Evolutionary conservation across 768 basidiomycete species (phyloP).

Genomic region (Amyloporia xantha): DNA sequence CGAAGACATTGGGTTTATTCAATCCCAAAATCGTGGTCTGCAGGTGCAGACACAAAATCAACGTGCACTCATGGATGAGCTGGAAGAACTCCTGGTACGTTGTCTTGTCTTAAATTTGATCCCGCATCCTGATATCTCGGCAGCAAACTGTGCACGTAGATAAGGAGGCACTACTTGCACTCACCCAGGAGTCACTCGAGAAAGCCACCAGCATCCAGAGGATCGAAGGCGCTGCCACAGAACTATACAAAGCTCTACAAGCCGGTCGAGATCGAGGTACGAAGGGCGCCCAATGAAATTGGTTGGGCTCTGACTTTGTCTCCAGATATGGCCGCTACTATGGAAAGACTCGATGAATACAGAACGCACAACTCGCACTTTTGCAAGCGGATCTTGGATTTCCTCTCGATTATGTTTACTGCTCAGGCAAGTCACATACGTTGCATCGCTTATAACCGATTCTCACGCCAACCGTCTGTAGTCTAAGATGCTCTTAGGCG

Average conservation of each 20-base stretch:
- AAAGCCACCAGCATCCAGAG: conserved; percentile 66
- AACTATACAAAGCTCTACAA: conserved; percentile 92
- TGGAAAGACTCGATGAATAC: conserved; percentile 90
- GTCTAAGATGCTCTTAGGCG: conserved; percentile 64
- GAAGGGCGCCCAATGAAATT: conserved; percentile 5
- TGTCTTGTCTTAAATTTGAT: neutral
- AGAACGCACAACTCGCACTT: conserved; percentile 86
- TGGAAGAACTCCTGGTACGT: conserved; percentile 80
- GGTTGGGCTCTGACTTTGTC: neutral
- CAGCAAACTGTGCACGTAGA: conserved; percentile 97
- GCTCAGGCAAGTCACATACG: conserved; percentile 56
- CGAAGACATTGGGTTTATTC: conserved; percentile 94
- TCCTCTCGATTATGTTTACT: conserved; percentile 85
- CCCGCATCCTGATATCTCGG: neutral
- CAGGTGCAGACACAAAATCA: conserved; percentile 99
- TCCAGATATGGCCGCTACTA: conserved; percentile 93
- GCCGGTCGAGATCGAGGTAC: conserved; percentile 84
- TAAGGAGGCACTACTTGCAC: conserved; percentile 58
- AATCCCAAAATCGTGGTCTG: conserved; percentile 91
- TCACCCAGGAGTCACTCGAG: conserved; percentile 88
- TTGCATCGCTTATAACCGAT: neutral
- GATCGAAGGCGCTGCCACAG: conserved; percentile 76
- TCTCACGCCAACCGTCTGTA: conserved; percentile 24
- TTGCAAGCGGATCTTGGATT: conserved; percentile 87
- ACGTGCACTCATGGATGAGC: conserved; percentile 70